Conservation (phyloP, 306 rosid species). For the Coriaria nepalensis region DNA sequence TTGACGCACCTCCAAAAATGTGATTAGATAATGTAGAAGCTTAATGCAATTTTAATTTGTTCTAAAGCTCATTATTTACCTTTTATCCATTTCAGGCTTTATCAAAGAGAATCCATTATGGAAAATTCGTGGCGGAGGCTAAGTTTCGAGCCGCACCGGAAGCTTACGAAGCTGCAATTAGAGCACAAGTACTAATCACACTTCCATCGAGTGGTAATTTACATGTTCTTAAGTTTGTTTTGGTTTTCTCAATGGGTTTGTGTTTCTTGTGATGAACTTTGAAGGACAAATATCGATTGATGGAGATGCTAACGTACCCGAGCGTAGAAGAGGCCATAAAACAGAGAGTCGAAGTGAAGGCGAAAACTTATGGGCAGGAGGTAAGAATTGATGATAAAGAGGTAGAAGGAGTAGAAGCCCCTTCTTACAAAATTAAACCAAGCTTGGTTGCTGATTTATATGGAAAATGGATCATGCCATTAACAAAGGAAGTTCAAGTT, state of each 20-base stretch:
- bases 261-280: constrained; percentile 7
- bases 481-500: constrained; percentile 91
- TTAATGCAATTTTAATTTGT: too few species aligned
- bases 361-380: constrained; percentile 69
- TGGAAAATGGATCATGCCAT: constrained; percentile 92
- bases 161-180: constrained; percentile 54
- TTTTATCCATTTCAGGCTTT: constrained; percentile 35
- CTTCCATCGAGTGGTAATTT: neutral
- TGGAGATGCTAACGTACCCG: constrained; percentile 65
- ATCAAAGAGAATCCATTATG: constrained; percentile 88
- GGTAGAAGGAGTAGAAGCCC: constrained; percentile 29
- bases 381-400: constrained; percentile 24
- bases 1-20: neutral
- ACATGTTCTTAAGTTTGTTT: neutral
- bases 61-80: neutral
- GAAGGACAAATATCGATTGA: constrained; percentile 64
- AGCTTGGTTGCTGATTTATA: constrained; percentile 71
- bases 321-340: constrained; percentile 59
- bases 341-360: constrained; percentile 65
- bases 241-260: constrained; percentile 5
- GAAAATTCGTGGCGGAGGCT: constrained; percentile 86
- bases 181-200: constrained; percentile 44
- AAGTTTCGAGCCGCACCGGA: constrained; percentile 61
- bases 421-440: constrained; percentile 69
- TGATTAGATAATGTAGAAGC: neutral